phyloP scores from a whole-genome alignment of 192 early-diverging fungal species.

The Backusella sp. region DNA sequence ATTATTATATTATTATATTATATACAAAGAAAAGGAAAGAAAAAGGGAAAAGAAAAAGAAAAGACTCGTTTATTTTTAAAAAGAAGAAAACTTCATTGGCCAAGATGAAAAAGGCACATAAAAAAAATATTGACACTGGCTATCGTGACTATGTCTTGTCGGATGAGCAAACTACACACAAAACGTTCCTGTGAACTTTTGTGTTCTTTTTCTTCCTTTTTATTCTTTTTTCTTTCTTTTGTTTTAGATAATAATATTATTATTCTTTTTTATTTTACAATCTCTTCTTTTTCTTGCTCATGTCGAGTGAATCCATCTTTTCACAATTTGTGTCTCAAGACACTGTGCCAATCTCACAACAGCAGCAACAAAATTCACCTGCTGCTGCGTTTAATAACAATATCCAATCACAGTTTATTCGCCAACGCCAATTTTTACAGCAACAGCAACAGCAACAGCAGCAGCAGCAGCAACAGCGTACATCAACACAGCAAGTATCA shows the following conservation, averaged over 20 bases:
- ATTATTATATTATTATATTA: neutral
- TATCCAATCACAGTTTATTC: neutral
- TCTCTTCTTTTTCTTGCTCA: neutral
- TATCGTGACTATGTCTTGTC: neutral
- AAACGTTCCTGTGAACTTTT: neutral
- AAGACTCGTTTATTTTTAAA: neutral
- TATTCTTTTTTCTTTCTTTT: neutral
- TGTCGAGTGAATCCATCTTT: neutral
- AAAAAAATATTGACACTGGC: neutral
- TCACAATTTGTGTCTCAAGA: conserved; percentile 1
- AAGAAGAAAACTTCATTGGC: neutral
- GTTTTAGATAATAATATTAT: too few relatives aligned
- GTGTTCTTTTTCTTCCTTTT: neutral
- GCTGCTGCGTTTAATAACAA: neutral
- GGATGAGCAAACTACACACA: neutral
- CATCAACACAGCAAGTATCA: neutral
- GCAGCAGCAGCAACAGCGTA: neutral
- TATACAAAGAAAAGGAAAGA: neutral
- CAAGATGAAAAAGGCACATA: neutral
- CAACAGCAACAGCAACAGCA: neutral
- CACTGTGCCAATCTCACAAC: neutral
- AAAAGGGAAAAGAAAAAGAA: neutral
- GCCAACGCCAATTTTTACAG: conserved; percentile 6
- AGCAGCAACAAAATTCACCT: neutral
- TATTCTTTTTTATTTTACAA: neutral